Conservation (phyloP, 75 land plant species). For the Chamaecyparis obtusa region DNA sequence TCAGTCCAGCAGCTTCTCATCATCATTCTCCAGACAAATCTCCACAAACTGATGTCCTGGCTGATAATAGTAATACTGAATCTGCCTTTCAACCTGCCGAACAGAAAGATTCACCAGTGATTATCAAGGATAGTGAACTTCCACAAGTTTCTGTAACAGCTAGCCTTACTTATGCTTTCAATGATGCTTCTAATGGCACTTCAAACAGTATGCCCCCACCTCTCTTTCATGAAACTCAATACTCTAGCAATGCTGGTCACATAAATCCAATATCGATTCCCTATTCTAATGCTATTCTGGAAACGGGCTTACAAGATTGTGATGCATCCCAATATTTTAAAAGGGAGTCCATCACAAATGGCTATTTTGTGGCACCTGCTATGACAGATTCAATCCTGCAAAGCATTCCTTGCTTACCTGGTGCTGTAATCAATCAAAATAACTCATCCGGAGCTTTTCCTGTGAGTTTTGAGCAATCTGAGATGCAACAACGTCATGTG, state of each 20-base stretch:
- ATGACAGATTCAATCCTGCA: neutral
- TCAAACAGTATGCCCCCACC: neutral
- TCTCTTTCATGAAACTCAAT: neutral
- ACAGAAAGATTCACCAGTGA: neutral
- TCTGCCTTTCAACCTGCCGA: neutral
- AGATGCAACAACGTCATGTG: neutral
- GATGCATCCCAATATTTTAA: neutral
- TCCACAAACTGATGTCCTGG: neutral
- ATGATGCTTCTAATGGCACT: neutral
- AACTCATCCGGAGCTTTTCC: neutral
- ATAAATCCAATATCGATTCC: neutral
- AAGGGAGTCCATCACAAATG: neutral
- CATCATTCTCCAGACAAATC: neutral
- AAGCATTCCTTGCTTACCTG: neutral
- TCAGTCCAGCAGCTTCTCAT: neutral
- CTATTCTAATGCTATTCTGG: neutral
- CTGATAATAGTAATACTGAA: constrained; percentile 1
- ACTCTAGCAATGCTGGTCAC: neutral
- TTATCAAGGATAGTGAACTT: neutral
- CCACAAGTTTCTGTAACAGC: neutral
- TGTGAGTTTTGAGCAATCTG: neutral
- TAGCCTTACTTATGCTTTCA: neutral
- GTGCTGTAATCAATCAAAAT: neutral
- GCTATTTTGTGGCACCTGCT: neutral
- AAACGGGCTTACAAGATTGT: neutral